Percentiles rank a stretch among this genome's conserved stretches.
Conservation (phyloP, 192 early-diverging fungal species). For the Glomus cerebriforme region DNA sequence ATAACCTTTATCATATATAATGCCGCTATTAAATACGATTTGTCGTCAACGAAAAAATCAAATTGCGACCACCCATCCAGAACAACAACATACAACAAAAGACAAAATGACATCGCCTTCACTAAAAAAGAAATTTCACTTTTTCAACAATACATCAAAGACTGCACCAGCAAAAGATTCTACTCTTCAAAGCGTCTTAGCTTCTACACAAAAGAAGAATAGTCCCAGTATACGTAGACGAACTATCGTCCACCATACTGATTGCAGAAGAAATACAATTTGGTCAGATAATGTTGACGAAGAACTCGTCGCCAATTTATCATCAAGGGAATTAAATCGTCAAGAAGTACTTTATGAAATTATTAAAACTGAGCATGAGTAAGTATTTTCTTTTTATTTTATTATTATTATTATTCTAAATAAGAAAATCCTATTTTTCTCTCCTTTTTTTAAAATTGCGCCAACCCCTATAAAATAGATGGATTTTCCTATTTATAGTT, state of each 20-base stretch:
- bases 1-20: not conserved
- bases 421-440: too few relatives aligned
- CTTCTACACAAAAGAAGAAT: not conserved
- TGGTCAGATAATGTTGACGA: slow-evolving; percentile 31
- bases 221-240: not conserved
- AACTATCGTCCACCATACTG: slow-evolving; percentile 22
- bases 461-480: too few relatives aligned
- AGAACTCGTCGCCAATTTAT: slow-evolving; percentile 36
- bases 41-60: slow-evolving; percentile 1
- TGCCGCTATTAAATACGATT: not conserved
- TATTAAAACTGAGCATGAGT: slow-evolving; percentile 63
- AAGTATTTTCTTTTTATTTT: not conserved
- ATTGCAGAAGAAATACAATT: slow-evolving; percentile 26
- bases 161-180: slow-evolving; percentile 27
- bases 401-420: too few relatives aligned
- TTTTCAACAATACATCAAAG: slow-evolving; percentile 25
- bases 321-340: slow-evolving; percentile 64
- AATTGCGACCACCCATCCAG: not conserved
- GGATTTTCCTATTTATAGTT: too few relatives aligned
- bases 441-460: not conserved
- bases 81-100: slow-evolving; percentile 11
- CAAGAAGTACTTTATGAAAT: slow-evolving; percentile 87
- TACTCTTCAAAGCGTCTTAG: not conserved
- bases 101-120: slow-evolving; percentile 1
- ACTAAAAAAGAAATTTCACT: slow-evolving; percentile 15